phyloP scores from a whole-genome alignment of 352 stramenopile species.

The Globisporangium emineosum region DNA sequence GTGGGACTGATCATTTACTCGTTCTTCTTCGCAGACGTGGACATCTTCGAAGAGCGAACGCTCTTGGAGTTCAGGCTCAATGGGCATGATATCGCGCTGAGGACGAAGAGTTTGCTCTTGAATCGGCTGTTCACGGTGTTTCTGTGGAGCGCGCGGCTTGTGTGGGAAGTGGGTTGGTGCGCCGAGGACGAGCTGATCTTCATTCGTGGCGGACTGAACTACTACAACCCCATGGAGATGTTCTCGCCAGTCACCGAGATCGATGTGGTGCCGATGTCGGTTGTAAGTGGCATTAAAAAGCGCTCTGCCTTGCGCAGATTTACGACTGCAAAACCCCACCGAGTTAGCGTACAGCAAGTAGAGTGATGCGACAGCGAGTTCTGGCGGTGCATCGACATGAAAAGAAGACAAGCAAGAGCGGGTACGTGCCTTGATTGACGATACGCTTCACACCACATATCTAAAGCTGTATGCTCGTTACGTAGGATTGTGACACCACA shows the following conservation, averaged over 20 bases:
- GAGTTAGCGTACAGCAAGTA: too few relatives aligned
- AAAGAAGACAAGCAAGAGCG: background rate
- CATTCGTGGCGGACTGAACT: conserved; percentile 38
- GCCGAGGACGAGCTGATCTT: conserved; percentile 36
- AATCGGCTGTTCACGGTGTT: conserved; percentile 43
- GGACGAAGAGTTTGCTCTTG: conserved; percentile 39
- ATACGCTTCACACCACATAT: background rate
- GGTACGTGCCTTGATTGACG: background rate
- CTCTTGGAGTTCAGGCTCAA: conserved; percentile 23
- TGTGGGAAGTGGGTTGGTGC: conserved; percentile 29
- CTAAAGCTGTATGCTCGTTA: background rate
- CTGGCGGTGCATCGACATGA: background rate
- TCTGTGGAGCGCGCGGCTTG: conserved; percentile 36
- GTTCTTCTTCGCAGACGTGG: conserved; percentile 26
- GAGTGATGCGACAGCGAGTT: background rate
- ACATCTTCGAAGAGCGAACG: conserved; percentile 28
- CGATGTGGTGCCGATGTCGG: background rate
- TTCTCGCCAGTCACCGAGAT: conserved; percentile 21
- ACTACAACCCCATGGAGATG: conserved; percentile 46
- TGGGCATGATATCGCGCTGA: conserved; percentile 21
- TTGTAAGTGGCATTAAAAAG: background rate
- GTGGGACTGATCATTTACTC: conserved; percentile 28
- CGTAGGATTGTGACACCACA: background rate
- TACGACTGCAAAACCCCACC: background rate
- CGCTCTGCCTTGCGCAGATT: conserved; percentile 1